Base-by-base conservation (phyloP, 1,284 basidiomycete species). In the Neonothopanus nambi region DNA sequence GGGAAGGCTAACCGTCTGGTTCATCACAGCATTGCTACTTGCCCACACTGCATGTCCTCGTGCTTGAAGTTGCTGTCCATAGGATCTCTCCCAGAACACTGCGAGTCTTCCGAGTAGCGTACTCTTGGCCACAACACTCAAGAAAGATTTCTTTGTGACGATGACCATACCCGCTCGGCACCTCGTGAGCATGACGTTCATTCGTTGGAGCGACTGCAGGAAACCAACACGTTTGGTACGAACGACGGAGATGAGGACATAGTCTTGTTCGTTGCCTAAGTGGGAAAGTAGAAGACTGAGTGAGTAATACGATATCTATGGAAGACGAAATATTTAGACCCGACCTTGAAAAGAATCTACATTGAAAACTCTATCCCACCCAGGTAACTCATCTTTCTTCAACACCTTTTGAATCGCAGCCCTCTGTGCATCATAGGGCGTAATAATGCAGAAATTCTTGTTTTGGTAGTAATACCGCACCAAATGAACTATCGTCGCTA, bases 341-440 rank as follows among this genome's bases (percentile, higher is more conserved):
- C n/a, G 9, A 76, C 76, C 76, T 69, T 78, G 76, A 56, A 77
- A 78, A 45, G 77, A 78, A 57, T 82, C 80, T 15, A 82, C 74
- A 63, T 80, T 80, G 67, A 78, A 82, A 6, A 77, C 77, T 33
- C 26, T 5, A 30, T 70, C 60, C 28, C 74, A 59, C 73, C 74
- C 79, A 9, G 63, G 61, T 3, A 82, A 63, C 1, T 65, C 62
- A 45, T 62, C 62, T 0, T 45, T 55, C 52, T 75, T 71, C 39
- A 82, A 64, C 7, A 61, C 63, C n/a, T 57, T 64, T 59, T 80
- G 73, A 21, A 83, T 67, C 0, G 62, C 62, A 17, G 65, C 70
- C 13, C 81, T 64, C 63, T 83, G 81, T 3, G 76, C 74, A 59
- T 83, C 81, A 55, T 83, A 84, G 0, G 80, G 80, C 0, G 80